Evolutionary conservation across 176 grass and related monocot genomes (phyloP), one percentile per base, ranked within the genome.

Genomic region (Oryza glaberrima): DNA sequence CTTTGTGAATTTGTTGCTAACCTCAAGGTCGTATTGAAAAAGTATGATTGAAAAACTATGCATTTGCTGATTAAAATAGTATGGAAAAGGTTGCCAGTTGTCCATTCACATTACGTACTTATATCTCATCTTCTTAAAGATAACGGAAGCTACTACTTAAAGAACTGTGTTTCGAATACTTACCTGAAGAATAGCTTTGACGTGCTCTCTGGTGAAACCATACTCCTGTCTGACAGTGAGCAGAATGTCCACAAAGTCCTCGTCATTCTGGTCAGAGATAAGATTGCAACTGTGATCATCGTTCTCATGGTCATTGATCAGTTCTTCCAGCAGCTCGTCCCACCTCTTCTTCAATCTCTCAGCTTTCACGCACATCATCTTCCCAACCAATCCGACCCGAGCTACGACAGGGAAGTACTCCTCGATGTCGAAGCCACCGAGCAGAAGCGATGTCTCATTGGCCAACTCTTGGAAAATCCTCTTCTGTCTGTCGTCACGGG

Each of bases 111-210:
- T 3, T 4, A 51, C 15, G 15, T 51, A 14, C 13, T 51, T 51
- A 51, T 16, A 51, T 13, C 48, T 14, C 0, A 11, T 51, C 3
- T 51, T 38, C 36, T 51, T 51, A 40, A 13, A 51, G 2, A 16
- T 51, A 51, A 51, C 13, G 0, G 48, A 51, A 51, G 48, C 48
- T 13, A 14, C 11, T 51, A 15, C 3, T 51, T 51, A 14, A 45
- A 10, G 44, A 45, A 45, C 10, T 45, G 44, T 2, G 3, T 17
- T 70, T 70, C 7, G 7, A 45, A 12, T 3, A 58, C 77, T 65
- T 58, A 91, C 89, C 5, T 73, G 3, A 1, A 91, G 44, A 22
- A 91, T 79, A 30, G 65, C 85, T 51, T 91, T 91, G 11, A 88
- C 81, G 0, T 25, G 19, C 3, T 72, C 71, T 58, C 45, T 65